Evolutionary conservation across 345 rosid species (phyloP).

Genomic region (Melaleuca quinquenervia): DNA sequence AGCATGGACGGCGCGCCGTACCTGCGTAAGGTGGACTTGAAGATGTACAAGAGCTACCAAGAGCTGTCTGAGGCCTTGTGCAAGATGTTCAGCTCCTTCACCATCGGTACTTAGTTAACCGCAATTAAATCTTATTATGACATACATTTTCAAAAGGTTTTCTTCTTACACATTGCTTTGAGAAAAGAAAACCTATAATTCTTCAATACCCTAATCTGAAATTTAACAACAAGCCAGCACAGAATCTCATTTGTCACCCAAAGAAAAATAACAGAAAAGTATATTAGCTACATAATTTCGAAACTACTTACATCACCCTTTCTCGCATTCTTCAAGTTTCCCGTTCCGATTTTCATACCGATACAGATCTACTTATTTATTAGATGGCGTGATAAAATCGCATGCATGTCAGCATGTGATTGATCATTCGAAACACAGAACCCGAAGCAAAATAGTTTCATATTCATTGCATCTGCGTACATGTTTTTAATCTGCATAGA

Average conservation of each 20-base stretch:
- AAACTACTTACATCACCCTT: neutral
- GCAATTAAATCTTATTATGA: neutral
- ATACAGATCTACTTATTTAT: neutral
- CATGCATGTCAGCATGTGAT: neutral
- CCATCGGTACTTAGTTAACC: constrained; percentile 26
- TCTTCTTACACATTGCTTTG: neutral
- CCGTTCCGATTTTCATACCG: neutral
- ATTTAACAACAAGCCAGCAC: neutral
- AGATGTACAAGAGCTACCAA: constrained; percentile 54
- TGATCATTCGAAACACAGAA: neutral
- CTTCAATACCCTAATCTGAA: neutral
- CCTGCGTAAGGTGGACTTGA: constrained; percentile 79
- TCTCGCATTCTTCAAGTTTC: neutral
- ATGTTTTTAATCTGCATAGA: neutral
- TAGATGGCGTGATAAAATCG: neutral
- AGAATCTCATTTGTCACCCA: neutral
- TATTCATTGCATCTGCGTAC: neutral
- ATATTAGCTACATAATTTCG: neutral
- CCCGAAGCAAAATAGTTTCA: neutral
- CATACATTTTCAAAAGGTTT: neutral
- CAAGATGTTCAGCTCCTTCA: constrained; percentile 80
- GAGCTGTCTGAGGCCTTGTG: constrained; percentile 58
- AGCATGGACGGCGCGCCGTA: constrained; percentile 96
- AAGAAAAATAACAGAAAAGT: neutral
- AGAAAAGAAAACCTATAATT: neutral